A percentile compares a stretch with the other conserved stretches of the same genome.
These are phyloP conservation scores for Ophiosphaerella korrae DNA, from an alignment of 2,329 filamentous ascomycete species.

Conservation along the genomic window DNA sequence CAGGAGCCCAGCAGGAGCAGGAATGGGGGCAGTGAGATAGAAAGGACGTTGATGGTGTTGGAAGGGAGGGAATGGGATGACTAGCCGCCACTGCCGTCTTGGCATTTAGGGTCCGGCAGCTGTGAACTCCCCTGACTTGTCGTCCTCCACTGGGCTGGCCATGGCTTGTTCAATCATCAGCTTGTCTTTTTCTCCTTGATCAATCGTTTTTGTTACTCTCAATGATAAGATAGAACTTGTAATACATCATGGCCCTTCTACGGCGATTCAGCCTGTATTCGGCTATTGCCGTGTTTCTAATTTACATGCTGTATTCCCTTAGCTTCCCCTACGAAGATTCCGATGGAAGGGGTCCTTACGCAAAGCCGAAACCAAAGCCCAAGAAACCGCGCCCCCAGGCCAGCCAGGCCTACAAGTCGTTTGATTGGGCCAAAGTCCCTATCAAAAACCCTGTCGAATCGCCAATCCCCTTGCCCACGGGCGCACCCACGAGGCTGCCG, in stretches of 20 bases:
- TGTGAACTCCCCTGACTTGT: not conserved
- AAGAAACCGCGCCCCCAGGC: conserved; percentile 12
- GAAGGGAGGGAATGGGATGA: not conserved
- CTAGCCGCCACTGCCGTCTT: not conserved
- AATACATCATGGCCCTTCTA: conserved; percentile 45
- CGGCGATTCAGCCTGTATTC: conserved; percentile 46
- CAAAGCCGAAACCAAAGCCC: conserved; percentile 9
- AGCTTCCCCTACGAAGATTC: conserved; percentile 39
- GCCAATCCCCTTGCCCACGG: conserved; percentile 46
- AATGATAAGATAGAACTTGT: conserved; percentile 8
- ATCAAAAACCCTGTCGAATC: conserved; percentile 48
- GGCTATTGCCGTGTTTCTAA: conserved; percentile 36
- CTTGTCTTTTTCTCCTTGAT: conserved; percentile 4
- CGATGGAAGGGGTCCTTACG: not conserved
- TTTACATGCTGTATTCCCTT: conserved; percentile 47
- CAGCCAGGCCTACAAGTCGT: conserved; percentile 20
- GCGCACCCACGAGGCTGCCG: conserved; percentile 45
- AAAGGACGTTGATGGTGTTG: not conserved
- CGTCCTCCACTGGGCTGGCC: not conserved
- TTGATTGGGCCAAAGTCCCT: conserved; percentile 50
- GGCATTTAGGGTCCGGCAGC: conserved; percentile 4
- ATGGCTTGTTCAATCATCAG: not conserved
- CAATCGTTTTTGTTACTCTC: conserved; percentile 8
- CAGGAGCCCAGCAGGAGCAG: conserved; percentile 3
- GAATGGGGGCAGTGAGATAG: not conserved